A percentile compares a stretch with the other conserved stretches of the same genome.
Conservation (phyloP, 2,329 filamentous ascomycete species). For the Xylariaceae sp. region DNA sequence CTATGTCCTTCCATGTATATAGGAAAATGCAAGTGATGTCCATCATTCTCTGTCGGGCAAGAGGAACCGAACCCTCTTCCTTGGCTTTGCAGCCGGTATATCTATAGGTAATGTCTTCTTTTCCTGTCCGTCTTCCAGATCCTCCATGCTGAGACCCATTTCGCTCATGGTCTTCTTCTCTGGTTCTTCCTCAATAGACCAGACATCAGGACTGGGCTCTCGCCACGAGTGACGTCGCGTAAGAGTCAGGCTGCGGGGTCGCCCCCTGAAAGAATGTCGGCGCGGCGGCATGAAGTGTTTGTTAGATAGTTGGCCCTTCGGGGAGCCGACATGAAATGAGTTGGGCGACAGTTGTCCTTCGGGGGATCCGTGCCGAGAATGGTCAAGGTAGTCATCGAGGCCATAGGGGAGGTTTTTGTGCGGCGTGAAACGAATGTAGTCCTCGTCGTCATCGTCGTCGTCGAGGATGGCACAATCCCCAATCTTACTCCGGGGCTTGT, state of each 20-base stretch:
- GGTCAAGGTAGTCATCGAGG: constrained; percentile 41
- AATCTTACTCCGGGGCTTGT: constrained; percentile 38
- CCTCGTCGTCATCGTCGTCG: constrained; percentile 43
- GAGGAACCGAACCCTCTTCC: constrained; percentile 55
- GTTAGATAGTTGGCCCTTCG: constrained; percentile 24
- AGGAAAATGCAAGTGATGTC: constrained; percentile 2
- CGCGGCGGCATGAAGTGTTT: constrained; percentile 32
- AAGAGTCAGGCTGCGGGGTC: constrained; percentile 31
- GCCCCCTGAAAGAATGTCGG: constrained; percentile 28
- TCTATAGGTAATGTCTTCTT: constrained; percentile 34
- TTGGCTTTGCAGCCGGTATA: constrained; percentile 45
- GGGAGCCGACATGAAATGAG: constrained; percentile 32
- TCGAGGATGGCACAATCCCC: constrained; percentile 41
- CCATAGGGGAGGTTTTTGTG: constrained; percentile 39
- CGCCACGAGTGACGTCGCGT: constrained; percentile 50
- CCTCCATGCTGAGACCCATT: constrained; percentile 33
- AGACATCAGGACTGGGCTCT: constrained; percentile 56
- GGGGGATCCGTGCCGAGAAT: constrained; percentile 29
- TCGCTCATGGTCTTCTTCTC: constrained; percentile 50
- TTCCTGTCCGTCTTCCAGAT: constrained; percentile 25
- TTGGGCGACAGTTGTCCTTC: constrained; percentile 33
- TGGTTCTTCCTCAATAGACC: constrained; percentile 57
- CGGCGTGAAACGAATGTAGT: constrained; percentile 48
- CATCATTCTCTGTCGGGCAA: constrained; percentile 41
- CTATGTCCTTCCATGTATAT: neutral